A percentile compares a stretch with the other conserved stretches of the same genome.
phyloP scores from a whole-genome alignment of 768 basidiomycete species.

The Auriscalpium orientale region DNA sequence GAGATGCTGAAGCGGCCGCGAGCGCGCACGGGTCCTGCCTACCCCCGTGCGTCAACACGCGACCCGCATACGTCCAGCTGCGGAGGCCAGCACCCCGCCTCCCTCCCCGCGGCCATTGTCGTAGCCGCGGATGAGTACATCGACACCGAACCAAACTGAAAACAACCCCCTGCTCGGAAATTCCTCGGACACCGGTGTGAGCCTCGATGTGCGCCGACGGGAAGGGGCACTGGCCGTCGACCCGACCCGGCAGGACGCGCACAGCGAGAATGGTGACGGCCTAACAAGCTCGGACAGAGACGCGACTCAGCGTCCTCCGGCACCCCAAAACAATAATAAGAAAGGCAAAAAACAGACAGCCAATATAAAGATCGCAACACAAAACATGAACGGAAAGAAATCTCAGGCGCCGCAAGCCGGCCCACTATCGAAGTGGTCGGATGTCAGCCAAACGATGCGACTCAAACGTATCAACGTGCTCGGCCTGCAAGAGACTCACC shows the following conservation, averaged over 20 bases:
- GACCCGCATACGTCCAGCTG: not conserved
- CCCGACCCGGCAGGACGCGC: no score
- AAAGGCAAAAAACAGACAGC: not conserved
- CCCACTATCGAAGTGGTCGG: not conserved
- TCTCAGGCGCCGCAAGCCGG: not conserved
- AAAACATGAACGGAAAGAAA: not conserved
- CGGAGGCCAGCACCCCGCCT: not conserved
- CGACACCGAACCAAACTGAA: not conserved
- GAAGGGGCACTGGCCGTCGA: no score
- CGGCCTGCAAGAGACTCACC: constrained; percentile 1
- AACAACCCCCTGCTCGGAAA: not conserved
- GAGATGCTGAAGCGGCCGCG: not conserved
- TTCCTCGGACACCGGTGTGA: no score
- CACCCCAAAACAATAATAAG: no score
- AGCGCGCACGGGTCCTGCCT: not conserved
- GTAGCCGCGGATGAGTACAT: not conserved
- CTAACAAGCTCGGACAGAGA: no score
- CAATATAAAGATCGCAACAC: not conserved
- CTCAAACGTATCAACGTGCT: not conserved
- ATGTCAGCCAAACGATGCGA: not conserved
- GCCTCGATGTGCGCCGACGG: no score
- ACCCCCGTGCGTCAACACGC: no score
- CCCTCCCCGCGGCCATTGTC: not conserved
- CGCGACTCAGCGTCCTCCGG: no score
- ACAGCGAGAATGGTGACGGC: no score